Evolutionary conservation across 352 stramenopile species (phyloP).

Genomic region (Thraustochytrium sp.): DNA sequence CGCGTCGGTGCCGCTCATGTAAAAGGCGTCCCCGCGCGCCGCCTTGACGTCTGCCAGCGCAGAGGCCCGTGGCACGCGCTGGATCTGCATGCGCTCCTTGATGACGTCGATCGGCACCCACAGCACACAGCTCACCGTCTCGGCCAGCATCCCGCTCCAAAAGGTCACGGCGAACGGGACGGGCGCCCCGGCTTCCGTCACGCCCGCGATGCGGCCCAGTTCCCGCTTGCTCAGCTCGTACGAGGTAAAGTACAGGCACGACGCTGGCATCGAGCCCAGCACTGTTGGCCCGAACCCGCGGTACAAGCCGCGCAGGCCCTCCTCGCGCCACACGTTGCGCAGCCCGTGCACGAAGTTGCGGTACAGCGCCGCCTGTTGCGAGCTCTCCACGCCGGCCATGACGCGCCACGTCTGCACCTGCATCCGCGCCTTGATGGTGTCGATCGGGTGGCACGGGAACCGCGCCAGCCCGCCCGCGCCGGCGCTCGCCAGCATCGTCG

Average conservation of each 20-base stretch:
- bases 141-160: conserved; percentile 65
- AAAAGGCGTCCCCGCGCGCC: conserved; percentile 59
- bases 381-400: background rate
- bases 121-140: conserved; percentile 82
- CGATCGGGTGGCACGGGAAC: conserved; percentile 73
- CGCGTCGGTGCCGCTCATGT: conserved; percentile 81
- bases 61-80: conserved; percentile 51
- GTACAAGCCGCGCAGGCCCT: conserved; percentile 78
- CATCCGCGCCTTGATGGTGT: conserved; percentile 73
- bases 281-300: conserved; percentile 87
- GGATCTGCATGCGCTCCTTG: conserved; percentile 96
- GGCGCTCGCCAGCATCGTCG: conserved; percentile 27
- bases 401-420: conserved; percentile 58
- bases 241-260: conserved; percentile 90
- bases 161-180: conserved; percentile 59
- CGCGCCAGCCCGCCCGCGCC: conserved; percentile 35
- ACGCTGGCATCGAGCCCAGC: conserved; percentile 85
- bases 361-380: conserved; percentile 21
- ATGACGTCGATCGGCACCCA: conserved; percentile 99
- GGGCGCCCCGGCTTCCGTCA: background rate
- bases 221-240: conserved; percentile 80
- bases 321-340: conserved; percentile 37
- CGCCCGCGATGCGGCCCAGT: conserved; percentile 37
- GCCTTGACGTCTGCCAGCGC: background rate
- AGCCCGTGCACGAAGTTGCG: conserved; percentile 48